Evolutionary conservation across 768 basidiomycete genomes (phyloP).

Genomic region (Austroboletus festivus): DNA sequence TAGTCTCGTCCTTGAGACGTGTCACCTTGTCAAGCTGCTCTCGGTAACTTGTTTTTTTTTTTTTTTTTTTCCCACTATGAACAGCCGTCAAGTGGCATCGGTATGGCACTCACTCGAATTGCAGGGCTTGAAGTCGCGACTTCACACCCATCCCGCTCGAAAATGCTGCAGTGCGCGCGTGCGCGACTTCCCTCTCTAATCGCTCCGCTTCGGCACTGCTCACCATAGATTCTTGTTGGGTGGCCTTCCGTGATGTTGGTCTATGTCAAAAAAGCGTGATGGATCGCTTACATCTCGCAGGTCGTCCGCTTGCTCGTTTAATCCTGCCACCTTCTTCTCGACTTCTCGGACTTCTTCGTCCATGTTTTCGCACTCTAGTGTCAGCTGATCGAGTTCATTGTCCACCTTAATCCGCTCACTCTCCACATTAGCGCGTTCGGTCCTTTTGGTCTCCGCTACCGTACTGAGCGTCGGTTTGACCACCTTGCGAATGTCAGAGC

Average conservation of each 20-base stretch:
- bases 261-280: neutral
- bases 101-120: constrained; percentile 59
- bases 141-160: constrained; percentile 83
- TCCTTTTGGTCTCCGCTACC: constrained; percentile 69
- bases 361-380: constrained; percentile 73
- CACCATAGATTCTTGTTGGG: constrained; percentile 70
- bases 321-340: constrained; percentile 65
- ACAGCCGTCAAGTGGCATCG: neutral
- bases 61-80: constrained; percentile 6
- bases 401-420: constrained; percentile 79
- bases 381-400: constrained; percentile 76
- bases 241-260: constrained; percentile 45
- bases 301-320: constrained; percentile 78
- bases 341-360: constrained; percentile 74
- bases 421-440: constrained; percentile 66
- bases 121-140: constrained; percentile 68
- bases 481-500: constrained; percentile 65
- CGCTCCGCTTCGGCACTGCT: constrained; percentile 64
- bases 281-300: constrained; percentile 64
- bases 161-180: constrained; percentile 71
- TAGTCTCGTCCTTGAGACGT: constrained; percentile 73
- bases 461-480: constrained; percentile 75
- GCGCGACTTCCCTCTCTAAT: constrained; percentile 68
- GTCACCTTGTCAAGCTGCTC: constrained; percentile 77
- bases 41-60: constrained; percentile 67